These are phyloP conservation scores for Kodamaea leandrae DNA, from an alignment of 805 yeast genomes.

Conservation along the genomic window DNA sequence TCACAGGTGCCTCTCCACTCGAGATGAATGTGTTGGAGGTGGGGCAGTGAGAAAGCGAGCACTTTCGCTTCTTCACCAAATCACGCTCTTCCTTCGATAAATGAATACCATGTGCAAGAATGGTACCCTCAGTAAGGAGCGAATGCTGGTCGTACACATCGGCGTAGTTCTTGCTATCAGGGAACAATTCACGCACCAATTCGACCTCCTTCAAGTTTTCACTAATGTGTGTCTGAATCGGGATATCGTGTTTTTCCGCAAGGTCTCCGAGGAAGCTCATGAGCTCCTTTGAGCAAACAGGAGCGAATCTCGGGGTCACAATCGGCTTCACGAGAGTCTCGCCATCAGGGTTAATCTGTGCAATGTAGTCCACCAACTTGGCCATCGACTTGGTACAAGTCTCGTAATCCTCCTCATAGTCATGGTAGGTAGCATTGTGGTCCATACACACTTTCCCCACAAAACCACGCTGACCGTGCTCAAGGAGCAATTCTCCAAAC, in stretches of 20 bases:
- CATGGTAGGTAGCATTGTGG: conserved; percentile 61
- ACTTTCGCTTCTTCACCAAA: conserved; percentile 48
- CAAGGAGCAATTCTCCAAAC: conserved; percentile 68
- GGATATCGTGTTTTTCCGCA: conserved; percentile 48
- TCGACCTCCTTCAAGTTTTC: conserved; percentile 76
- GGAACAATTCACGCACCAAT: conserved; percentile 71
- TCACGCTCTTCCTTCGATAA: conserved; percentile 61
- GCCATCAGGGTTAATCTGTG: conserved; percentile 47
- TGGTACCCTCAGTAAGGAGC: conserved; percentile 62
- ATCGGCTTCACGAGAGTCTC: conserved; percentile 62
- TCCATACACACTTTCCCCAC: conserved; percentile 96
- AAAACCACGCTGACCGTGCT: conserved; percentile 79
- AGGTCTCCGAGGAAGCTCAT: conserved; percentile 62
- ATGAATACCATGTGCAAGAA: conserved; percentile 88
- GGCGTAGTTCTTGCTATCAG: conserved; percentile 65
- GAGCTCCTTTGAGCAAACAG: conserved; percentile 68
- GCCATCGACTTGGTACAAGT: conserved; percentile 55
- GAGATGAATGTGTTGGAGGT: conserved; percentile 83
- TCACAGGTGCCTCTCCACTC: conserved; percentile 85
- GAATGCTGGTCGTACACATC: conserved; percentile 69
- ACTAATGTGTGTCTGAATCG: conserved; percentile 87
- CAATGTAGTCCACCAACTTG: conserved; percentile 56
- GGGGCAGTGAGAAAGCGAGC: conserved; percentile 93
- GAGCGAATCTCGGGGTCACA: conserved; percentile 92
- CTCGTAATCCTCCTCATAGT: conserved; percentile 60